Conservation (phyloP, 1,139 yeast species). For the Groenewaldozyma auringiensis region DNA sequence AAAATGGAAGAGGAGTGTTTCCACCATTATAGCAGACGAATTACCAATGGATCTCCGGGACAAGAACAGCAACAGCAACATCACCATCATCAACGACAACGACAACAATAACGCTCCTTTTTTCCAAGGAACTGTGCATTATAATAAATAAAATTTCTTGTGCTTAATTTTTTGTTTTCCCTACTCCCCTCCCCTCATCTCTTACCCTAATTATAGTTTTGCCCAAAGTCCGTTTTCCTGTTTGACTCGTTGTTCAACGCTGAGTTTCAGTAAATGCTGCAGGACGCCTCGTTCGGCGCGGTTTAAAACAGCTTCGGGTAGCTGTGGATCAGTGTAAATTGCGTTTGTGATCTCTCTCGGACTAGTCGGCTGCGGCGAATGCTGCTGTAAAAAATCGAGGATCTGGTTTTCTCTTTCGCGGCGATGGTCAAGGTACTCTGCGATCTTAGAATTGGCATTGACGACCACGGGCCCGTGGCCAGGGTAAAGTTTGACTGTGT, state of each 20-base stretch:
- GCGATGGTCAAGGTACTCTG: slow-evolving; percentile 32
- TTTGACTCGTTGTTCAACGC: slow-evolving; percentile 19
- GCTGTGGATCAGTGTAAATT: slow-evolving; percentile 26
- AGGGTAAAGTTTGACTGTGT: slow-evolving; percentile 26
- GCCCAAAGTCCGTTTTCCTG: slow-evolving; percentile 12
- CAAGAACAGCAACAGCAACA: too few relatives aligned
- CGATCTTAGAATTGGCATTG: slow-evolving; percentile 28
- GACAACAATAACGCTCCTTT: neutral
- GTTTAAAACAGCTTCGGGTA: slow-evolving; percentile 20
- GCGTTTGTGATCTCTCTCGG: slow-evolving; percentile 22
- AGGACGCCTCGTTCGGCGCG: slow-evolving; percentile 30
- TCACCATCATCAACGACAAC: too few relatives aligned
- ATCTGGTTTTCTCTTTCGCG: slow-evolving; percentile 31
- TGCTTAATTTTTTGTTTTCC: neutral
- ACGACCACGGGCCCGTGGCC: slow-evolving; percentile 34
- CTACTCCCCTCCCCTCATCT: too few relatives aligned
- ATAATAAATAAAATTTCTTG: neutral
- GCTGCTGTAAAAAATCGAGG: slow-evolving; percentile 16
- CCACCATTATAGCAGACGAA: too few relatives aligned
- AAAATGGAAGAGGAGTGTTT: too few relatives aligned
- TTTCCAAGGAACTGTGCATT: neutral
- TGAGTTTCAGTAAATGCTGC: slow-evolving; percentile 30
- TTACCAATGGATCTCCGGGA: too few relatives aligned
- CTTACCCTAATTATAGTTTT: slow-evolving; percentile 2
- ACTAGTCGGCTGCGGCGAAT: slow-evolving; percentile 14